Evolutionary conservation across 2,329 filamentous ascomycete genomes (phyloP).

Genomic region (Trichophyton simii): DNA sequence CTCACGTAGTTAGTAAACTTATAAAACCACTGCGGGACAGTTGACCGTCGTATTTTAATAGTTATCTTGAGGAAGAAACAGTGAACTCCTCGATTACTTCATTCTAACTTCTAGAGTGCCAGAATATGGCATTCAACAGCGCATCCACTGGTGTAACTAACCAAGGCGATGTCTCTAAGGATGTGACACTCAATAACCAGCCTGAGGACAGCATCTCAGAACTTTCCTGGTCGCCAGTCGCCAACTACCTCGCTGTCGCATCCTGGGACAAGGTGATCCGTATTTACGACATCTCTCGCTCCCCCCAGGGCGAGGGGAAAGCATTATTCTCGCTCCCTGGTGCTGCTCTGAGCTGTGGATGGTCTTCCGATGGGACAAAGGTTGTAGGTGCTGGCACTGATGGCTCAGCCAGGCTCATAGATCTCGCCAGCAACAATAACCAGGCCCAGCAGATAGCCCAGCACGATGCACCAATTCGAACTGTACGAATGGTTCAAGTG

Average conservation of each 20-base stretch:
- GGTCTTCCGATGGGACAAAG: constrained; percentile 84
- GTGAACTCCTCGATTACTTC: too few relatives aligned
- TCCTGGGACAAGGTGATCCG: constrained; percentile 98
- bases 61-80: too few relatives aligned
- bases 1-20: too few relatives aligned
- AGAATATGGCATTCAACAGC: neutral
- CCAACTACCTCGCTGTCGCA: constrained; percentile 72
- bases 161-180: constrained; percentile 78
- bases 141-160: constrained; percentile 42
- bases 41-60: too few relatives aligned
- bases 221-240: constrained; percentile 63
- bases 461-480: constrained; percentile 71
- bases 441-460: constrained; percentile 57
- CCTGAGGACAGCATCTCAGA: constrained; percentile 84
- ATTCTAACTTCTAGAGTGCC: too few relatives aligned
- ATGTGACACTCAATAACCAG: constrained; percentile 63
- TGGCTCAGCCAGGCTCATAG: constrained; percentile 77
- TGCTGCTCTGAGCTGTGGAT: constrained; percentile 72
- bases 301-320: constrained; percentile 69
- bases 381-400: constrained; percentile 78
- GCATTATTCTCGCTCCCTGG: constrained; percentile 74
- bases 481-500: constrained; percentile 64
- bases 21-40: too few relatives aligned
- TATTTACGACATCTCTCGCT: constrained; percentile 76
- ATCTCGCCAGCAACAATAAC: constrained; percentile 50